Evolutionary conservation across 2,329 filamentous ascomycete genomes (phyloP).

Genomic region (Penicillium sp.): DNA sequence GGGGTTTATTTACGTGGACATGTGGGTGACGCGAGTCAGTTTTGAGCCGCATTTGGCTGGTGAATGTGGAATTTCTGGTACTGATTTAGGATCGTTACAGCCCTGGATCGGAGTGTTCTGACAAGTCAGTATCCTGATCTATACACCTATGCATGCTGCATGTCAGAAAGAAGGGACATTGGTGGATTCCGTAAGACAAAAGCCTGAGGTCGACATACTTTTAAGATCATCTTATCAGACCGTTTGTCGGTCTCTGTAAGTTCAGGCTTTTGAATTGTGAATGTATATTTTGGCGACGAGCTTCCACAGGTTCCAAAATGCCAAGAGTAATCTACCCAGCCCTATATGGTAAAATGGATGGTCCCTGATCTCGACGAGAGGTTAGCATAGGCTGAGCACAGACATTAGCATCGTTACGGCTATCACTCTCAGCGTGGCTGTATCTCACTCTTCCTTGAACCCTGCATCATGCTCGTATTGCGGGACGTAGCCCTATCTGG

Average conservation of each 20-base stretch:
- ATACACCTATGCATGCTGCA: too few species aligned
- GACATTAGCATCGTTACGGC: background rate
- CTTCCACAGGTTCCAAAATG: background rate
- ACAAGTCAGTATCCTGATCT: too few species aligned
- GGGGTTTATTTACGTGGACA: background rate
- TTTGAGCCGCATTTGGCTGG: too few species aligned
- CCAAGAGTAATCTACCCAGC: background rate
- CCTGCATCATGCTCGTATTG: background rate
- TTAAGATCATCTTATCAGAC: background rate
- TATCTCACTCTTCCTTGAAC: background rate
- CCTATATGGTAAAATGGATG: background rate
- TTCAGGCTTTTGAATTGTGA: background rate
- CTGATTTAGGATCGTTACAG: too few species aligned
- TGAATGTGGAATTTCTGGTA: too few species aligned
- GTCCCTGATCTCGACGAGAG: background rate
- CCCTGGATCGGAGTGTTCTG: too few species aligned
- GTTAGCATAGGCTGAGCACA: background rate
- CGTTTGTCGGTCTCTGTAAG: background rate
- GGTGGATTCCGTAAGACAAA: too few species aligned
- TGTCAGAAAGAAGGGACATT: too few species aligned
- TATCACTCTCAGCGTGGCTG: background rate
- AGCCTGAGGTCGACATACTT: too few species aligned
- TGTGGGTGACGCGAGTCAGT: background rate
- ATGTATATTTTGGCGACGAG: background rate
- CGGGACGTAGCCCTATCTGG: background rate